Conservation (phyloP, 1,139 yeast species). For the Magnusiomyces tetraspermus region DNA sequence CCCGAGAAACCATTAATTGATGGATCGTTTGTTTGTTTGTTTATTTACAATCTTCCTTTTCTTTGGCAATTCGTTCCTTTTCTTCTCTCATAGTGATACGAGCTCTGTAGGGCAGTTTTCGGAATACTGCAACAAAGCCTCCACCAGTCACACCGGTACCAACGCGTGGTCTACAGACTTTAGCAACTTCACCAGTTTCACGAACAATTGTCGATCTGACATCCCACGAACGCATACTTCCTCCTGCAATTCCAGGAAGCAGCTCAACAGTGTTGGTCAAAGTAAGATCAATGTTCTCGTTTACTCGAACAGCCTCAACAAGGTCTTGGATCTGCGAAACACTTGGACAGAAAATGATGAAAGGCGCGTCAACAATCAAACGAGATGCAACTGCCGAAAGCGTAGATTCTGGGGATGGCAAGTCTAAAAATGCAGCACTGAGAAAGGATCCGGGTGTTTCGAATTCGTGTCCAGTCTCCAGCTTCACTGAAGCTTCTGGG, state of each 20-base stretch:
- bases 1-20: too few relatives aligned
- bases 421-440: slow-evolving; percentile 38
- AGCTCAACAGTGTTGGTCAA: slow-evolving; percentile 36
- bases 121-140: slow-evolving; percentile 38
- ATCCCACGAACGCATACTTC: slow-evolving; percentile 30
- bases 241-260: slow-evolving; percentile 40
- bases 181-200: slow-evolving; percentile 34
- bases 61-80: background rate
- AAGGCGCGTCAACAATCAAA: slow-evolving; percentile 35
- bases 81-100: background rate
- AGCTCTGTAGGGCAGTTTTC: slow-evolving; percentile 17
- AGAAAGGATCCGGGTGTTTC: slow-evolving; percentile 27
- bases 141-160: slow-evolving; percentile 39
- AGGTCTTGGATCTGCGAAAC: slow-evolving; percentile 35
- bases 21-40: too few relatives aligned
- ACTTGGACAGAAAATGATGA: slow-evolving; percentile 40
- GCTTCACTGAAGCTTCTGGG: background rate
- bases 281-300: slow-evolving; percentile 29
- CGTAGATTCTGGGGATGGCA: slow-evolving; percentile 36
- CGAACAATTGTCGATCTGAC: slow-evolving; percentile 32
- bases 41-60: background rate
- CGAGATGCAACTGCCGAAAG: slow-evolving; percentile 28
- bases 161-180: slow-evolving; percentile 41
- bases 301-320: slow-evolving; percentile 30
- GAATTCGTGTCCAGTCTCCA: background rate